phyloP scores from a whole-genome alignment of 2,329 filamentous ascomycete genomes.

The Pyrenophora seminiperda region DNA sequence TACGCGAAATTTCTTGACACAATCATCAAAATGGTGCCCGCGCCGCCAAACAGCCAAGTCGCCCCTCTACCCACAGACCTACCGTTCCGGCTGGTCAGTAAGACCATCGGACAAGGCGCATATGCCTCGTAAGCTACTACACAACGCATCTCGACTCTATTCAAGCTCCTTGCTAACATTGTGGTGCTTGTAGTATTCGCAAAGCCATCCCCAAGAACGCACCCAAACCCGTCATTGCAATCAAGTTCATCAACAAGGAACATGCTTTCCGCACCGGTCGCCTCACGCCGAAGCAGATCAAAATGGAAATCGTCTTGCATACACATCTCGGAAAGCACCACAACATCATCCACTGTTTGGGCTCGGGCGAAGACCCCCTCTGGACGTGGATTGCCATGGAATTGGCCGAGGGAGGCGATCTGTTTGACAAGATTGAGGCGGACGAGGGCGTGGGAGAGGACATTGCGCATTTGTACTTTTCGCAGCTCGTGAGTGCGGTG shows the following conservation, averaged over 20 bases:
- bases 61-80: slow-evolving; percentile 83
- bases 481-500: slow-evolving; percentile 86
- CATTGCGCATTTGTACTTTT: slow-evolving; percentile 95
- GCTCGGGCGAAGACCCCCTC: slow-evolving; percentile 78
- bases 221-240: slow-evolving; percentile 81
- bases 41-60: slow-evolving; percentile 69
- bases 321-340: slow-evolving; percentile 84
- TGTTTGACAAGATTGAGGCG: slow-evolving; percentile 99
- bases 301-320: slow-evolving; percentile 90
- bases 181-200: slow-evolving; percentile 63
- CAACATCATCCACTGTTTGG: slow-evolving; percentile 93
- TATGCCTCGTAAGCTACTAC: slow-evolving; percentile 77
- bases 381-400: slow-evolving; percentile 99
- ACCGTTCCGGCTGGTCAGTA: slow-evolving; percentile 92
- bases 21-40: slow-evolving; percentile 24
- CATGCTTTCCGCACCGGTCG: slow-evolving; percentile 89
- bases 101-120: slow-evolving; percentile 93
- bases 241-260: slow-evolving; percentile 98
- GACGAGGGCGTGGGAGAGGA: slow-evolving; percentile 94
- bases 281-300: slow-evolving; percentile 85
- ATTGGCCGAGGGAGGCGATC: slow-evolving; percentile 88
- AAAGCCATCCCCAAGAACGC: slow-evolving; percentile 80
- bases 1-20: not conserved
- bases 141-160: too few species aligned
- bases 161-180: not conserved